Percentiles rank a stretch among this genome's conserved stretches.
These are phyloP conservation scores for Cucurbitaria berberidis DNA, from an alignment of 2,329 filamentous ascomycete genomes.

Conservation along the genomic window DNA sequence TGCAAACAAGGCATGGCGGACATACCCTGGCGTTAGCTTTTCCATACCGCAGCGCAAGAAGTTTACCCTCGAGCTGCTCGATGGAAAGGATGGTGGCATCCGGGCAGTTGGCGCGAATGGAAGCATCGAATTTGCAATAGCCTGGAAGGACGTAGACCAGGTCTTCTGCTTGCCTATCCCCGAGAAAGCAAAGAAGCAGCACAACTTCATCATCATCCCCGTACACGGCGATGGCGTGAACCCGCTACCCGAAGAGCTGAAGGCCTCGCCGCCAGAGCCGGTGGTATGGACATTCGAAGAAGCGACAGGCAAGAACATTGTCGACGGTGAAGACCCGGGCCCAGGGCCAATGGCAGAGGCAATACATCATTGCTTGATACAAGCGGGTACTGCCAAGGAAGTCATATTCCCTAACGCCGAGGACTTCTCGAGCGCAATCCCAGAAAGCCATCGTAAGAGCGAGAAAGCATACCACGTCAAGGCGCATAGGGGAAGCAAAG, in stretches of 20 bases:
- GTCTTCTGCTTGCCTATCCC: constrained; percentile 67
- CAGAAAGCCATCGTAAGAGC: constrained; percentile 66
- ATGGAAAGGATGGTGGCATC: constrained; percentile 51
- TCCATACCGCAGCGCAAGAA: constrained; percentile 69
- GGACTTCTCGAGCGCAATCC: constrained; percentile 66
- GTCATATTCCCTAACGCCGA: constrained; percentile 61
- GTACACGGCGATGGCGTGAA: constrained; percentile 58
- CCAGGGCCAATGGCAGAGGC: constrained; percentile 54
- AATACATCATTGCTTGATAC: constrained; percentile 46
- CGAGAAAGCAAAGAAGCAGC: constrained; percentile 68
- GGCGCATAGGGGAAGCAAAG: constrained; percentile 68
- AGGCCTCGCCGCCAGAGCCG: constrained; percentile 55
- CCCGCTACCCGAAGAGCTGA: constrained; percentile 48
- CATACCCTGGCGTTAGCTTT: constrained; percentile 62
- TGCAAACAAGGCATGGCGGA: constrained; percentile 35
- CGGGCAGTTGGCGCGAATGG: constrained; percentile 59
- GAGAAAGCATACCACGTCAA: constrained; percentile 70
- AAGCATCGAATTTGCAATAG: constrained; percentile 61
- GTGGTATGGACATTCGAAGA: constrained; percentile 67
- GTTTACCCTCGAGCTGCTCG: constrained; percentile 64
- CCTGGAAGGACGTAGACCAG: constrained; percentile 61
- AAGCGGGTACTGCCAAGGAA: constrained; percentile 55
- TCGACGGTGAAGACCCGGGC: constrained; percentile 53
- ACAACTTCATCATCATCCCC: constrained; percentile 67
- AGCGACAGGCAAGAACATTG: constrained; percentile 52